These are phyloP conservation scores for Fulvia fulva DNA, from an alignment of 2,329 filamentous ascomycete species.

Conservation along the genomic window DNA sequence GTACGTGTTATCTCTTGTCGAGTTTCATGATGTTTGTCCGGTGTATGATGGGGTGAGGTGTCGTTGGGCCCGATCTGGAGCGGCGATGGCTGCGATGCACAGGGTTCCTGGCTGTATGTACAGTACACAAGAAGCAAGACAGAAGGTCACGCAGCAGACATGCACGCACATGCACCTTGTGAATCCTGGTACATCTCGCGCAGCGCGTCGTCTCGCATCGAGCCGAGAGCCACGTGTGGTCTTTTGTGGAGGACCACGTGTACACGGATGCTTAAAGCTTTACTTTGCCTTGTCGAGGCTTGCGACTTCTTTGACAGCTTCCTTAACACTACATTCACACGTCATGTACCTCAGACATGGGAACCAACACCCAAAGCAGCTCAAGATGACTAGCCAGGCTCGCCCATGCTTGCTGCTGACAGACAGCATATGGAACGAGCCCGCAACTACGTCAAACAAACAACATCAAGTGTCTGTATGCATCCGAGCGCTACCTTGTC, in stretches of 20 bases:
- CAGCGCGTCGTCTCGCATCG: not conserved
- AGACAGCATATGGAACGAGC: no score
- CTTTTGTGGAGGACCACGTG: not conserved
- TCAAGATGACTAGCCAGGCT: no score
- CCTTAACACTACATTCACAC: no score
- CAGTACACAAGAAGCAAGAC: not conserved
- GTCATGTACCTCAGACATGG: no score
- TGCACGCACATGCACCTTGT: not conserved
- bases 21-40: not conserved
- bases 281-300: no score
- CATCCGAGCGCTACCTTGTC: no score
- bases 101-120: not conserved
- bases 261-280: no score
- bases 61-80: not conserved
- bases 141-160: not conserved
- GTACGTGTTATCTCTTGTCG: constrained; percentile 13
- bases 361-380: no score
- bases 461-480: no score
- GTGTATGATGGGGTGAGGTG: not conserved
- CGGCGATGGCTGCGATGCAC: not conserved
- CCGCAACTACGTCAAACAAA: no score
- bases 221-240: not conserved
- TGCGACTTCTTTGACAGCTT: no score
- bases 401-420: no score
- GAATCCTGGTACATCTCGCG: not conserved